phyloP scores from a whole-genome alignment of 306 rosid genomes.

The Prosopis cineraria region DNA sequence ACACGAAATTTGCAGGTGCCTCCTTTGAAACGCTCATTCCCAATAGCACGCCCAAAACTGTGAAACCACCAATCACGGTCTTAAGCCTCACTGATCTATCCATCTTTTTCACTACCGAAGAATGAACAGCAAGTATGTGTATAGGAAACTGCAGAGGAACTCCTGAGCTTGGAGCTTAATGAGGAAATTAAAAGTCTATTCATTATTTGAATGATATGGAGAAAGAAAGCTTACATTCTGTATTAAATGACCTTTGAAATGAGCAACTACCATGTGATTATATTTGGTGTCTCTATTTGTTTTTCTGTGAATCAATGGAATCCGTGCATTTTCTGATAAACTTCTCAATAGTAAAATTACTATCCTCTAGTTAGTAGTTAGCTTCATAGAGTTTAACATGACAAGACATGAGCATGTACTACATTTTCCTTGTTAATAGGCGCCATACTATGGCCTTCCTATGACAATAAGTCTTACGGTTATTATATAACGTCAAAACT shows the following conservation, averaged over 20 bases:
- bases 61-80: conserved; percentile 26
- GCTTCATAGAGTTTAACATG: no score
- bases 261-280: conserved; percentile 18
- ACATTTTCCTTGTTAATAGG: no score
- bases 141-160: not conserved
- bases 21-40: conserved; percentile 39
- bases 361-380: no score
- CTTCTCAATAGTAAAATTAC: not conserved
- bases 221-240: no score
- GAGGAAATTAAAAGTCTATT: no score
- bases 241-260: conserved; percentile 36
- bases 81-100: conserved; percentile 17
- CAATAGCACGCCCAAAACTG: conserved; percentile 29
- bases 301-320: not conserved
- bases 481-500: no score
- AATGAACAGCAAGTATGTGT: not conserved
- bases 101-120: not conserved
- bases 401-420: no score
- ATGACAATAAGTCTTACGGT: no score
- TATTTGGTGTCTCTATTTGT: not conserved
- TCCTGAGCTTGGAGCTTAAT: no score
- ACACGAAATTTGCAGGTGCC: conserved; percentile 63
- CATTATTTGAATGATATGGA: not conserved
- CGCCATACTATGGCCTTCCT: no score
- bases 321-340: not conserved